A percentile compares a stretch with the other conserved stretches of the same genome.
Evolutionary conservation across 2,329 filamentous ascomycete species (phyloP).

Genomic region (Colletotrichum euphorbiae): DNA sequence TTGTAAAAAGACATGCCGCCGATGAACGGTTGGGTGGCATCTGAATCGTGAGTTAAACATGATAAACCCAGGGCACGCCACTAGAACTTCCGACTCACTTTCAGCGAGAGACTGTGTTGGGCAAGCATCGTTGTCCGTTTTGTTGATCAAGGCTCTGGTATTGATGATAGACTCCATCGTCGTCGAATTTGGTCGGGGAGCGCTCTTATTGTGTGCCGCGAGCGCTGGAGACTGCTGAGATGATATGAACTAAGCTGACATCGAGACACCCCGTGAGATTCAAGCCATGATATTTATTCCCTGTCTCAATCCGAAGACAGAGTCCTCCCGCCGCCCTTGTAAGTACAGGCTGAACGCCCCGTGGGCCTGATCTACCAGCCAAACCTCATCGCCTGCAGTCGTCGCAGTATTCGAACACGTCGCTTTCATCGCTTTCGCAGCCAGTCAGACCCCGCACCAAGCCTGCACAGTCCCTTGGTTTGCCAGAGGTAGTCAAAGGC

Average conservation of each 20-base stretch:
- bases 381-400: neutral
- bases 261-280: neutral
- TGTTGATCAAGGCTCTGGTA: neutral
- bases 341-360: neutral
- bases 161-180: neutral
- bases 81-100: neutral
- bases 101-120: slow-evolving; percentile 22
- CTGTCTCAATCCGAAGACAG: too few relatives aligned
- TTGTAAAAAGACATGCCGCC: slow-evolving; percentile 36
- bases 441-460: neutral
- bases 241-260: neutral
- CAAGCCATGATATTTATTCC: slow-evolving; percentile 1
- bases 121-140: slow-evolving; percentile 14
- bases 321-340: neutral
- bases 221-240: neutral
- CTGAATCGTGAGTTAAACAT: neutral
- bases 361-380: neutral
- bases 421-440: slow-evolving; percentile 8
- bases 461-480: neutral
- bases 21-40: slow-evolving; percentile 18
- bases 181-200: neutral
- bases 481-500: neutral
- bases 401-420: neutral
- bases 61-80: neutral
- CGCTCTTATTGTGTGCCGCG: neutral